Evolutionary conservation across 441 rosid species (phyloP), one percentile per base, ranked within the genome.

Genomic region (Pelargonium citronellum): DNA sequence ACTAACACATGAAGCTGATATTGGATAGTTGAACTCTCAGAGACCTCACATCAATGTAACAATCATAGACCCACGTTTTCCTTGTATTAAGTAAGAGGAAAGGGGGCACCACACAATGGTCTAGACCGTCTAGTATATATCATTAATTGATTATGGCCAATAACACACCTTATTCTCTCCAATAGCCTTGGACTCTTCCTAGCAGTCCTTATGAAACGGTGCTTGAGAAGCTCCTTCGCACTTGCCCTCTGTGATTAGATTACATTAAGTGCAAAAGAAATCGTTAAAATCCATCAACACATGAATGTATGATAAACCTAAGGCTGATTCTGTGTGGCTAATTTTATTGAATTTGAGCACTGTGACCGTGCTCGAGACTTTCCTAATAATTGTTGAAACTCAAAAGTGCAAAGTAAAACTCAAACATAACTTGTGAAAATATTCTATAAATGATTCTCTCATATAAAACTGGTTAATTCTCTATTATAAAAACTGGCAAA

Each of bases 211-310:
- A 92, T 90, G 77, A 92, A 95, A 19, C 96, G 96, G 64, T 89
- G 93, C 85, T 82, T 95, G 76, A 89, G 84, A 80, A 95, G 97
- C 73, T 95, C 99, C 87, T 83, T 95, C 67, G 99, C 99, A 80
- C 90, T 89, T 80, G 84, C 89, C 82, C 98, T 87, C 99, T 92
- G 39, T 34, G 93, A 61, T 24, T 73, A 85, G 68, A 72, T 37
- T 37, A 69, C 69, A 55, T 68, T 46, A 67, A 67, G 49, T 39
- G 20, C 13, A 47, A 49, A 47, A 46, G 27, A 12, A 24, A 13
- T 19, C 2, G 24, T n/a, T 3, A 27, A 51, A 51, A 51, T 12
- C 15, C 12, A 13, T n/a, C 1, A 3, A 7, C 11, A 24, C 12
- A 27, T 10, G 37, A 30, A 30, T 58, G 34, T 62, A 62, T 30